phyloP scores from a whole-genome alignment of 345 rosid genomes.

The Populus pruinosa region DNA sequence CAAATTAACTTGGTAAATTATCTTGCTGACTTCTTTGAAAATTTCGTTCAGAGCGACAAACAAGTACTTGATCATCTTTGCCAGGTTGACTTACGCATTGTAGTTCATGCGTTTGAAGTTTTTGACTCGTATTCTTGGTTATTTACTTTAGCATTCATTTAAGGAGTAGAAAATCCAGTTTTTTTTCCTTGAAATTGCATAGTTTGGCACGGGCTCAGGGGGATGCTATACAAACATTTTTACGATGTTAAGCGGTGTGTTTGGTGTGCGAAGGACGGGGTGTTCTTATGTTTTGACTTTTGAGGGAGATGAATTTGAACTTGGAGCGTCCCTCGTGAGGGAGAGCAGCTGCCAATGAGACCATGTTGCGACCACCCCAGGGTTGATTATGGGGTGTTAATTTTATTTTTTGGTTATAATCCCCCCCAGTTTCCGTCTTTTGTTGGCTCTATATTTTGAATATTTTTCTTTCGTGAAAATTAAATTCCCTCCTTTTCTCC shows the following conservation, averaged over 20 bases:
- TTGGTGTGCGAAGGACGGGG: background rate
- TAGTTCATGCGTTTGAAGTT: background rate
- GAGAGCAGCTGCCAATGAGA: background rate
- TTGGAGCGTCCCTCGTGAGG: background rate
- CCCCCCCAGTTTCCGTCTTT: too few relatives aligned
- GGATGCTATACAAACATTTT: constrained; percentile 43
- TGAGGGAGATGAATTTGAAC: background rate
- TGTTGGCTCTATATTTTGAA: background rate
- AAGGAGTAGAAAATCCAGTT: background rate
- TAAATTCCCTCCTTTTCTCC: too few relatives aligned
- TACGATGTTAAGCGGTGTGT: constrained; percentile 23
- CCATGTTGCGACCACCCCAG: background rate
- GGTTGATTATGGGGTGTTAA: background rate
- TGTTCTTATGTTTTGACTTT: background rate
- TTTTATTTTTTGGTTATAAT: background rate
- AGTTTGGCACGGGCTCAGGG: constrained; percentile 48
- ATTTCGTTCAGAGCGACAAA: constrained; percentile 49
- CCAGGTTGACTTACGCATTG: constrained; percentile 45
- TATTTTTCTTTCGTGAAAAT: background rate
- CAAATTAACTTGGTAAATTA: constrained; percentile 77
- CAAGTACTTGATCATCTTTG: constrained; percentile 57
- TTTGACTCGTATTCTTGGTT: background rate
- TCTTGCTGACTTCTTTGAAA: constrained; percentile 55
- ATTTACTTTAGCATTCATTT: background rate
- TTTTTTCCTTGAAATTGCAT: constrained; percentile 35